phyloP scores from a whole-genome alignment of 2,329 filamentous ascomycete species.

The Canariomyces notabilis region DNA sequence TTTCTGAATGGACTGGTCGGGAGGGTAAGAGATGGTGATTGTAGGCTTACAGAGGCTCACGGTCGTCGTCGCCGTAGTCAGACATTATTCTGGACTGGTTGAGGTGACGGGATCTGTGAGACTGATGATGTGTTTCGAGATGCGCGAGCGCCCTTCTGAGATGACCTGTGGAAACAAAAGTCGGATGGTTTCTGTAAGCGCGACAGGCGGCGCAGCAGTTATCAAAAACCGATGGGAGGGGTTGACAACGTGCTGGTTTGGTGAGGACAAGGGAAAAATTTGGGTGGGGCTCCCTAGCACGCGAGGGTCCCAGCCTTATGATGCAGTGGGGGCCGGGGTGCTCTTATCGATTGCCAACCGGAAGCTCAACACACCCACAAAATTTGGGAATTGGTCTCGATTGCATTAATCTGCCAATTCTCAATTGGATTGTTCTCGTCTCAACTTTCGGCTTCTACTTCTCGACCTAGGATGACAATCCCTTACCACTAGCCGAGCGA shows the following conservation, averaged over 20 bases:
- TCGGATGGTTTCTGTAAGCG: too few species aligned
- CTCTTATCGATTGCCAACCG: slow-evolving; percentile 10
- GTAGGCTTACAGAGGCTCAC: slow-evolving; percentile 34
- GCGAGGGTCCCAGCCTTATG: not conserved
- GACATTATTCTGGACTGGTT: slow-evolving; percentile 49
- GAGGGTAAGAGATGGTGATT: not conserved
- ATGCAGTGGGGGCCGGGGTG: not conserved
- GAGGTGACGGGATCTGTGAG: not conserved
- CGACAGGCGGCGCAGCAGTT: too few species aligned
- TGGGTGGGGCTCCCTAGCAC: slow-evolving; percentile 16
- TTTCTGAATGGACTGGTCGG: too few species aligned
- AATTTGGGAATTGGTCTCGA: slow-evolving; percentile 15
- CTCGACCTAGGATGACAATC: not conserved
- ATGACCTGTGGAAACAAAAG: not conserved
- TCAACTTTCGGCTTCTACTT: not conserved
- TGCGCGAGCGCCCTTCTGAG: not conserved
- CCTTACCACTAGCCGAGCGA: slow-evolving; percentile 7
- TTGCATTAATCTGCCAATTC: slow-evolving; percentile 1
- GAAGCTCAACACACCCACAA: slow-evolving; percentile 13
- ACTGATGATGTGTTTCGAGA: not conserved
- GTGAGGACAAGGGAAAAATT: slow-evolving; percentile 19
- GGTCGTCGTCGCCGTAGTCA: slow-evolving; percentile 65
- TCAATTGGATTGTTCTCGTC: not conserved
- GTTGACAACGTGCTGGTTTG: slow-evolving; percentile 1
- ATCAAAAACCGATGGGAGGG: too few species aligned